Percentiles rank a stretch among this genome's conserved stretches.
Evolutionary conservation across 2,329 filamentous ascomycete genomes (phyloP).

Genomic region (Sclerotinia sclerotiorum): DNA sequence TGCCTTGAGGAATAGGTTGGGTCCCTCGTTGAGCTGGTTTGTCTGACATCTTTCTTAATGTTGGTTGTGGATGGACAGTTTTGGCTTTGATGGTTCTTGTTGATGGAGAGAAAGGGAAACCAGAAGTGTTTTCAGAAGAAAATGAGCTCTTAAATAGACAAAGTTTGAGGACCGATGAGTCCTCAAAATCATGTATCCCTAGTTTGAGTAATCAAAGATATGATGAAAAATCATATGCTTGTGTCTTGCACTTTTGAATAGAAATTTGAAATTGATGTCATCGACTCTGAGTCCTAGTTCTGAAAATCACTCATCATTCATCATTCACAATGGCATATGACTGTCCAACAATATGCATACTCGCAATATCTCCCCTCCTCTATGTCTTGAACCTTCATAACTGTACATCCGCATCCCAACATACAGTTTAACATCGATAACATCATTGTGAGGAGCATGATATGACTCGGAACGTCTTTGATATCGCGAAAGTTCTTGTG

Average conservation of each 20-base stretch:
- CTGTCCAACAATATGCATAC: too few species aligned
- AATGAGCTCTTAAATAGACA: background rate
- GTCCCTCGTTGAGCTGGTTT: background rate
- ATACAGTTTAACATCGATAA: too few species aligned
- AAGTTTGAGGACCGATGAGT: background rate
- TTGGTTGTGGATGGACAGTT: background rate
- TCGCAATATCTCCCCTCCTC: too few species aligned
- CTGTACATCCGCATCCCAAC: too few species aligned
- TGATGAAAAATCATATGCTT: background rate
- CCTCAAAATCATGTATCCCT: background rate
- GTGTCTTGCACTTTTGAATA: background rate
- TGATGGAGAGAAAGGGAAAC: background rate
- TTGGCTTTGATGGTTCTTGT: background rate
- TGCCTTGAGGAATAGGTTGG: too few species aligned
- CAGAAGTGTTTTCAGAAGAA: too few species aligned
- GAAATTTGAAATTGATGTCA: background rate
- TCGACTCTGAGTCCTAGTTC: too few species aligned
- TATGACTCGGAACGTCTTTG: too few species aligned
- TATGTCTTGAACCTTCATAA: too few species aligned
- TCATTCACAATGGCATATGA: too few species aligned
- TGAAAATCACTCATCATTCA: background rate
- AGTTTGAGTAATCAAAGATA: background rate
- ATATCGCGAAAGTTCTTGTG: background rate
- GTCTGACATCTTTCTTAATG: background rate
- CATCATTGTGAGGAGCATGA: too few species aligned